Percentiles rank a stretch among this genome's conserved stretches.
Conservation (phyloP, 768 basidiomycete genomes). For the Baorangia bicolor region DNA sequence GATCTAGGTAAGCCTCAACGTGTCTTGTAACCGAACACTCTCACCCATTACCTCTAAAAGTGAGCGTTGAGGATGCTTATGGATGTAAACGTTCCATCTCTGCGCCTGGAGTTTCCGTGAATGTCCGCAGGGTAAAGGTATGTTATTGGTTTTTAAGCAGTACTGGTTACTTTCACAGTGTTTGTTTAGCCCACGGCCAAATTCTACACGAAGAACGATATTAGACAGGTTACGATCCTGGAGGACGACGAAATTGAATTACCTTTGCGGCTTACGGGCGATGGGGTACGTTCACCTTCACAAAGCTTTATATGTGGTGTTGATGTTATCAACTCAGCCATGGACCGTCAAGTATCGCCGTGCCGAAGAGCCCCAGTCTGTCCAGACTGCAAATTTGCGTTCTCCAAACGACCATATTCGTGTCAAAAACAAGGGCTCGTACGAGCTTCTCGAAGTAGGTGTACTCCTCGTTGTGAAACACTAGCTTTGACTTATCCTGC, state of each 20-base stretch:
- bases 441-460: constrained; percentile 68
- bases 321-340: constrained; percentile 51
- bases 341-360: constrained; percentile 82
- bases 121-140: constrained; percentile 80
- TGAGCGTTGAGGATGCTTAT: constrained; percentile 84
- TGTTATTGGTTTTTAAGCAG: constrained; percentile 13
- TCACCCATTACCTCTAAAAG: constrained; percentile 35
- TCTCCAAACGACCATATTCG: constrained; percentile 71
- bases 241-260: constrained; percentile 72
- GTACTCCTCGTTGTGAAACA: constrained; percentile 2
- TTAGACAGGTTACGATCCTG: constrained; percentile 61
- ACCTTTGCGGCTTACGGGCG: constrained; percentile 86
- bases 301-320: not conserved
- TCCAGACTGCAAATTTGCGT: constrained; percentile 42
- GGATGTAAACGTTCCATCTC: constrained; percentile 78
- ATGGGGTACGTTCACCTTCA: constrained; percentile 59
- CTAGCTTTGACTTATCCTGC: not conserved
- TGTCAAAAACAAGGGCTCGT: constrained; percentile 74
- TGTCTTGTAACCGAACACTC: not conserved
- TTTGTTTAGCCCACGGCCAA: constrained; percentile 71
- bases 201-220: constrained; percentile 70
- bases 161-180: not conserved
- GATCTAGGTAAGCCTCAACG: constrained; percentile 55
- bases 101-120: constrained; percentile 77
- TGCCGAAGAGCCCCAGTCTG: constrained; percentile 40